Conservation (phyloP, 2,329 filamentous ascomycete genomes). For the Pseudogymnoascus sp. region DNA sequence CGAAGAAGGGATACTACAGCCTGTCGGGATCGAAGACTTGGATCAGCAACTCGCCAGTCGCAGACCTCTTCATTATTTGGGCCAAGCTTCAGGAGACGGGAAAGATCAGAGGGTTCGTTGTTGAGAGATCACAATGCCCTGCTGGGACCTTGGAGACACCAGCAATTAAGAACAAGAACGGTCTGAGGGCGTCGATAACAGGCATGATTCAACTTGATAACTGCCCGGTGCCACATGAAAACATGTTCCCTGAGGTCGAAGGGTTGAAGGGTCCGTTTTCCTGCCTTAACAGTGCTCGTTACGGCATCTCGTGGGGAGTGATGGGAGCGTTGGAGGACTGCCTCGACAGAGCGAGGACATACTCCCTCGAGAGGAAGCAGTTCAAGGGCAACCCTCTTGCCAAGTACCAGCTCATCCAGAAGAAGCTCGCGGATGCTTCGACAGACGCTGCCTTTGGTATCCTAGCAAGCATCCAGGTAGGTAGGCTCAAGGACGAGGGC, state of each 20-base stretch:
- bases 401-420: constrained; percentile 94
- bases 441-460: constrained; percentile 89
- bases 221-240: constrained; percentile 77
- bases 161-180: constrained; percentile 89
- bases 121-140: constrained; percentile 79
- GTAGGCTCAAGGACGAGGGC: constrained; percentile 84
- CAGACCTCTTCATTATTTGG: constrained; percentile 81
- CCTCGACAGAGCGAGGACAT: constrained; percentile 69
- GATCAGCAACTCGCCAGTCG: constrained; percentile 91
- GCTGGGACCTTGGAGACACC: constrained; percentile 87
- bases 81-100: constrained; percentile 85
- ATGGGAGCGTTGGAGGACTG: constrained; percentile 94
- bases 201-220: constrained; percentile 96
- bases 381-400: constrained; percentile 94
- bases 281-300: constrained; percentile 87
- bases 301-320: constrained; percentile 88
- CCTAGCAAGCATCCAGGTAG: constrained; percentile 84
- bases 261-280: constrained; percentile 84
- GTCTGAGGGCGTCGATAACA: constrained; percentile 83
- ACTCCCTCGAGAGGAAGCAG: constrained; percentile 87
- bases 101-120: constrained; percentile 87
- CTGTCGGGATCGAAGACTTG: constrained; percentile 83
- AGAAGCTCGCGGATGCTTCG: constrained; percentile 88
- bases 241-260: constrained; percentile 90
- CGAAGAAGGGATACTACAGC: constrained; percentile 72